Conservation (phyloP, 768 basidiomycete genomes). For the Kwoniella shandongensis region DNA sequence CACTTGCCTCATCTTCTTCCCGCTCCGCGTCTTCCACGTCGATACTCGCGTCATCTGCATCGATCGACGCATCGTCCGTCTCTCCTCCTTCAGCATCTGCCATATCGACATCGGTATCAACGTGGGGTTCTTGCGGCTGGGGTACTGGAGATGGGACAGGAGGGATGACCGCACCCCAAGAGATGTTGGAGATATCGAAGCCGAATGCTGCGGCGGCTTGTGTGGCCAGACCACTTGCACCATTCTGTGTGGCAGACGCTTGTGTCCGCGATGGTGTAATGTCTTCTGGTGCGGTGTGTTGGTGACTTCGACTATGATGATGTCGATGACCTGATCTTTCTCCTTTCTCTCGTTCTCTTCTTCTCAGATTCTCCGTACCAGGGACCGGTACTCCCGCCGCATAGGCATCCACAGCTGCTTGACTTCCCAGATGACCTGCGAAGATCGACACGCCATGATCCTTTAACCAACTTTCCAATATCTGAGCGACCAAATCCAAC, state of each 20-base stretch:
- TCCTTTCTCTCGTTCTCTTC: constrained; percentile 7
- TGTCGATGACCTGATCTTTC: constrained; percentile 13
- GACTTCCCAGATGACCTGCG: constrained; percentile 71
- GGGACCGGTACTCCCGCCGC: constrained; percentile 24
- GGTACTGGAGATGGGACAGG: background rate
- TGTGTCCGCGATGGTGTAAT: background rate
- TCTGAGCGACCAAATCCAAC: constrained; percentile 86
- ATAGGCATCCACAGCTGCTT: constrained; percentile 37
- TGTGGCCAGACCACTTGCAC: constrained; percentile 7
- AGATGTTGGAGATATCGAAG: constrained; percentile 4
- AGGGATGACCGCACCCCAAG: background rate
- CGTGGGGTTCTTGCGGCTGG: constrained; percentile 15
- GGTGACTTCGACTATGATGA: constrained; percentile 7
- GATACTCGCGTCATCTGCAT: constrained; percentile 64
- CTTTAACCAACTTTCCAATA: constrained; percentile 88
- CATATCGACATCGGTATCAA: constrained; percentile 49
- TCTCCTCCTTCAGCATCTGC: constrained; percentile 49
- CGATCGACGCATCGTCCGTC: constrained; percentile 62
- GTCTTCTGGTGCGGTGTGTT: background rate
- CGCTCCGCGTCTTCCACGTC: constrained; percentile 41
- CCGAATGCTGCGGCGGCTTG: constrained; percentile 16
- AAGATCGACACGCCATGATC: constrained; percentile 83
- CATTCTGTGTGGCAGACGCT: constrained; percentile 1
- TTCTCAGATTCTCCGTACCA: constrained; percentile 13
- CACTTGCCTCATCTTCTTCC: background rate